These are phyloP conservation scores for Samsoniella hepiali DNA, from an alignment of 2,329 filamentous ascomycete species.

Conservation along the genomic window DNA sequence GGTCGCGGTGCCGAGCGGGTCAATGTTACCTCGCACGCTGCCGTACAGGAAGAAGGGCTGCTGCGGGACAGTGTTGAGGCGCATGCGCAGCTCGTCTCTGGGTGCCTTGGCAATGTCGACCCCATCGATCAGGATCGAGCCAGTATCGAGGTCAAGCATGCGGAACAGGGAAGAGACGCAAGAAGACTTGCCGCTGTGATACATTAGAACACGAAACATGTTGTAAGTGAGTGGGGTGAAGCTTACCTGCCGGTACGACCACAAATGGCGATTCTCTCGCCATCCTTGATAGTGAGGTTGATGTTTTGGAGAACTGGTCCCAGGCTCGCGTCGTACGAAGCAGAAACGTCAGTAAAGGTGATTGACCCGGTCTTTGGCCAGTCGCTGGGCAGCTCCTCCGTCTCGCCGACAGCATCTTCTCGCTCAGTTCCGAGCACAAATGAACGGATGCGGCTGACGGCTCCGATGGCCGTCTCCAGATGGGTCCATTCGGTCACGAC, in stretches of 20 bases:
- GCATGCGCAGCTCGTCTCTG: conserved; percentile 25
- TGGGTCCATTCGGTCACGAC: conserved; percentile 34
- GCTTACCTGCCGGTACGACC: conserved; percentile 42
- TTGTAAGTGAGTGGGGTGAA: neutral
- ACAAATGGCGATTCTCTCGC: conserved; percentile 39
- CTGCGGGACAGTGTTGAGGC: conserved; percentile 47
- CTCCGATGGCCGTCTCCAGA: conserved; percentile 30
- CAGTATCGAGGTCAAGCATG: conserved; percentile 42
- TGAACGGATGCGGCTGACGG: conserved; percentile 27
- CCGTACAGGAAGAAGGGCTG: conserved; percentile 50
- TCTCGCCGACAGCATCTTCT: conserved; percentile 25
- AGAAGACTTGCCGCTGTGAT: conserved; percentile 30
- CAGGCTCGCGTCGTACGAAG: conserved; percentile 27
- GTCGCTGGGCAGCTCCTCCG: conserved; percentile 19
- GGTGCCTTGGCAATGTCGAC: conserved; percentile 33
- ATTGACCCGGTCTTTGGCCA: conserved; percentile 31
- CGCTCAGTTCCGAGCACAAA: conserved; percentile 25
- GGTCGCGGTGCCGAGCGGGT: conserved; percentile 36
- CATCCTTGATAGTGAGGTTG: conserved; percentile 29
- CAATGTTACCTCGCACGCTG: conserved; percentile 47
- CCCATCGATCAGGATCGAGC: conserved; percentile 45
- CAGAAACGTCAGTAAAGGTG: conserved; percentile 28
- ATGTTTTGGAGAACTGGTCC: conserved; percentile 31
- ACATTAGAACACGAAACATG: conserved; percentile 22
- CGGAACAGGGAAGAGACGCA: conserved; percentile 44